A percentile compares a stretch with the other conserved stretches of the same genome.
Conservation (phyloP, 2,329 filamentous ascomycete species). For the Lasiodiplodia sp. region DNA sequence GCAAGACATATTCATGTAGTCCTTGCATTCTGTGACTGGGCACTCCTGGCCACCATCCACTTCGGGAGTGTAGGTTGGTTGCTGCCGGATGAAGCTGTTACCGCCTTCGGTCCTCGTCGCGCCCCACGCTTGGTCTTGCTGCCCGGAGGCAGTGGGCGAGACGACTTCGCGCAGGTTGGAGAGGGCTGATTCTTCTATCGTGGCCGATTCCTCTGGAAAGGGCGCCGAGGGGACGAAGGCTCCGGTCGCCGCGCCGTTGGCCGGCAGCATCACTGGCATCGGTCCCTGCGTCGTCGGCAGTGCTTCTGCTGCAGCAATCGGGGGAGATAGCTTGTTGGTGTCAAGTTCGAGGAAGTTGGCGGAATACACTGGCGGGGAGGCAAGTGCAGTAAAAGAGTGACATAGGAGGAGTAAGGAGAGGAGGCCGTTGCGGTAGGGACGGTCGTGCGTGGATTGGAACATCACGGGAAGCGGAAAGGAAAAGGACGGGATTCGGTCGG, state of each 20-base stretch:
- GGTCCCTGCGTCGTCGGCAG: background rate
- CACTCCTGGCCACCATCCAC: background rate
- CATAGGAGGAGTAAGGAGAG: background rate
- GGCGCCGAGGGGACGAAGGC: background rate
- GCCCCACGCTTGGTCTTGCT: background rate
- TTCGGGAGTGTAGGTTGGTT: background rate
- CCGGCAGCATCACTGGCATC: background rate
- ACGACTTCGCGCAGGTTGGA: background rate
- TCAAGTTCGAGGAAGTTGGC: background rate
- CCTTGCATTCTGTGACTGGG: slow-evolving; percentile 4
- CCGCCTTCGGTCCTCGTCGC: background rate
- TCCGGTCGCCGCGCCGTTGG: background rate
- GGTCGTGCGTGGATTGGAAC: background rate
- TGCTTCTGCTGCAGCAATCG: background rate
- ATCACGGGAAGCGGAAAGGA: background rate
- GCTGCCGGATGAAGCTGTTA: background rate
- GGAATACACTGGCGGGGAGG: background rate
- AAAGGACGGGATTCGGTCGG: background rate
- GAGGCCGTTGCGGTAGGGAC: background rate
- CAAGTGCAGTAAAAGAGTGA: background rate
- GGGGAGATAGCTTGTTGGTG: background rate
- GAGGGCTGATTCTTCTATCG: background rate
- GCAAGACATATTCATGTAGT: background rate
- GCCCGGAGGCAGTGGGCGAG: background rate
- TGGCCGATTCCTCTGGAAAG: background rate